A percentile compares a stretch with the other conserved stretches of the same genome.
These are phyloP conservation scores for Micractinium conductrix DNA, from an alignment of 139 green algal genomes.

Conservation along the genomic window DNA sequence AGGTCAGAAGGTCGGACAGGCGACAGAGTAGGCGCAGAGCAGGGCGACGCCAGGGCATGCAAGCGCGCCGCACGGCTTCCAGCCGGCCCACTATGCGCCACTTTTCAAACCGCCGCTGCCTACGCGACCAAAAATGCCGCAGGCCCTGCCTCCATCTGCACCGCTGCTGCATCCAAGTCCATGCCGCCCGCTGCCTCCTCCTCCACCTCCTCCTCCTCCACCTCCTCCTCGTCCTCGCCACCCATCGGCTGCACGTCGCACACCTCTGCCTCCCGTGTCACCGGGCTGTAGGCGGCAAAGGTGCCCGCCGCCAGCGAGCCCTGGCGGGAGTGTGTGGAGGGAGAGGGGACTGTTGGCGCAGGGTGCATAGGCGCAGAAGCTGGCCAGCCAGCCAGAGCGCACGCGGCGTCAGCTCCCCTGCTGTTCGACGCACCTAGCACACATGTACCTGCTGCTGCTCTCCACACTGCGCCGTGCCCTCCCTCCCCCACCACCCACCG, in stretches of 20 bases:
- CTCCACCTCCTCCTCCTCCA: slow-evolving; percentile 19
- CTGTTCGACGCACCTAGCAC: not conserved
- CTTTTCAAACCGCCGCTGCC: no score
- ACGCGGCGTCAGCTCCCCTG: no score
- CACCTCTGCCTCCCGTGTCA: slow-evolving; percentile 54
- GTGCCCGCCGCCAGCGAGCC: slow-evolving; percentile 69
- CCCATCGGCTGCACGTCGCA: slow-evolving; percentile 53
- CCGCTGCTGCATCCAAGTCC: slow-evolving; percentile 1
- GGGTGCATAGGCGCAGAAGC: no score
- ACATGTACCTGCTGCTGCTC: no score
- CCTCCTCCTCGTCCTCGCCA: slow-evolving; percentile 25
- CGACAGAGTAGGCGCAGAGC: no score
- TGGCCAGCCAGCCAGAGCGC: not conserved
- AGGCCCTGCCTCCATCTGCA: no score
- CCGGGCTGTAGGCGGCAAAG: slow-evolving; percentile 75
- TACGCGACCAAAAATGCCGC: no score
- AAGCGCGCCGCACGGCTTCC: no score
- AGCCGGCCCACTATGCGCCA: no score
- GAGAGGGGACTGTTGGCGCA: not conserved
- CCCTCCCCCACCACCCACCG: slow-evolving; percentile 47
- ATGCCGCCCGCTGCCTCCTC: slow-evolving; percentile 26
- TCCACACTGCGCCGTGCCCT: no score
- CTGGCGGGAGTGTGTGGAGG: slow-evolving; percentile 42
- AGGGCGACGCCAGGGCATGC: no score
- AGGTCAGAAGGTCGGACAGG: no score